Base-by-base conservation (phyloP, 2,329 filamentous ascomycete genomes). In the Hirsutella thompsonii region DNA sequence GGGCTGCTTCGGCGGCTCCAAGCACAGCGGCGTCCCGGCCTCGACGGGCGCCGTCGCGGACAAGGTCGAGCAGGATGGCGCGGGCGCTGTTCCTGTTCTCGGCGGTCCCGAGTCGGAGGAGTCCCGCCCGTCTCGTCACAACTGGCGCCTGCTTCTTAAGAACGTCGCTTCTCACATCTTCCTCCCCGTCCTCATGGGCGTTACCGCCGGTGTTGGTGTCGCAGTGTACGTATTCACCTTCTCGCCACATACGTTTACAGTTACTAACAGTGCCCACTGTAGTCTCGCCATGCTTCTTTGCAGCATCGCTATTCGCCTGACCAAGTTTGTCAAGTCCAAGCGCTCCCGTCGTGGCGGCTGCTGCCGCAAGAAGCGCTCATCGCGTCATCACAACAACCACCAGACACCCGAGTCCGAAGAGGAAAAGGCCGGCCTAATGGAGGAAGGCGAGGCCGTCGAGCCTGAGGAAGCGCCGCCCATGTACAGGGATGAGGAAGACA, bases 111-210 rank as follows among this genome's bases (percentile, higher is more conserved):
- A 56, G 42, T 53, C 52, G 38, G 53, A 52, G 41, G 29, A 39
- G 28, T 36, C 10, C 14, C 18, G 21, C 11, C 9, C 41, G 19
- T 39, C 42, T 19, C 40, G 41, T 14, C 50, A 46, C 36, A 37
- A 50, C 42, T 70, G 72, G 61, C 57, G 63, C 40, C 61, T 66
- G 45, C 58, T 77, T 20, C 48, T 77, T 37, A 66, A 68, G 52
- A 72, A 72, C 50, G 66, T 82, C 38, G 66, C 72, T 46, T 65
- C 76, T 30, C 75, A 80, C 46, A 70, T 87, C 36, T 57, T 86
- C 37, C 65, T 86, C 32, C 82, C 83, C 2, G 67, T 85, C 40
- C 61, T 82, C 40, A 69, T 85, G 47, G 83, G 83, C 44, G 69
- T 86, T 47, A 69, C 76, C 20, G 78, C 79, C 36, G 83, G 82